Conservation (phyloP, 306 rosid genomes). For the Corylus americana region DNA sequence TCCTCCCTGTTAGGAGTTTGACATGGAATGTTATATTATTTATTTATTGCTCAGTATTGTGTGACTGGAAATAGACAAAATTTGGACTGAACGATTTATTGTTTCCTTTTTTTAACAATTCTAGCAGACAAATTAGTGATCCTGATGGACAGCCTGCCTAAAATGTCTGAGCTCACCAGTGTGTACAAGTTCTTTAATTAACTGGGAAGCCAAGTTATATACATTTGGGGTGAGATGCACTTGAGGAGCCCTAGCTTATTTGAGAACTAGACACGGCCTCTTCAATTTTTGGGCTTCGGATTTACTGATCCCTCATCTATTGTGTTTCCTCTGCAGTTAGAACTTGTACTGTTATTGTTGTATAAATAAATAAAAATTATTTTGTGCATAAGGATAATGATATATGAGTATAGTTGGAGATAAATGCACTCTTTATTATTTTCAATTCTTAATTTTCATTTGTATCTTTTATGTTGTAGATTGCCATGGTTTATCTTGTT, state of each 20-base stretch:
- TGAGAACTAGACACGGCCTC: slow-evolving; percentile 24
- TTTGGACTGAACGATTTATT: slow-evolving; percentile 24
- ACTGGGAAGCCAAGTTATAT: slow-evolving; percentile 31
- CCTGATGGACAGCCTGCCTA: slow-evolving; percentile 27
- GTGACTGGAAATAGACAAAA: slow-evolving; percentile 22
- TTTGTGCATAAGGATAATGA: slow-evolving; percentile 19
- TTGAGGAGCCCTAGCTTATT: slow-evolving; percentile 31
- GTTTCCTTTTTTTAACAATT: slow-evolving; percentile 30
- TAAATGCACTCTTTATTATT: slow-evolving; percentile 31
- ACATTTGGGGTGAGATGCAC: slow-evolving; percentile 25
- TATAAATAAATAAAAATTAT: slow-evolving; percentile 43
- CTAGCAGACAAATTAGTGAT: slow-evolving; percentile 36
- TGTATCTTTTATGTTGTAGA: background rate
- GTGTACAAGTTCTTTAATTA: slow-evolving; percentile 31
- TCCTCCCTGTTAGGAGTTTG: background rate
- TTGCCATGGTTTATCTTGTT: no score
- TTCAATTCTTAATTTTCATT: slow-evolving; percentile 10
- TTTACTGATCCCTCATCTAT: slow-evolving; percentile 32
- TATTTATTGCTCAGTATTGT: background rate
- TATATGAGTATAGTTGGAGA: slow-evolving; percentile 36
- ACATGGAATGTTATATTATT: slow-evolving; percentile 3
- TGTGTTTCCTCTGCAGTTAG: slow-evolving; percentile 29
- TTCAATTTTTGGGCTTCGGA: slow-evolving; percentile 30
- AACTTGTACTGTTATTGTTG: slow-evolving; percentile 36
- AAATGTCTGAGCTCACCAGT: slow-evolving; percentile 23